Percentiles rank a stretch among this genome's conserved stretches.
Conservation (phyloP, 306 rosid species). For the Medicago arabica region DNA sequence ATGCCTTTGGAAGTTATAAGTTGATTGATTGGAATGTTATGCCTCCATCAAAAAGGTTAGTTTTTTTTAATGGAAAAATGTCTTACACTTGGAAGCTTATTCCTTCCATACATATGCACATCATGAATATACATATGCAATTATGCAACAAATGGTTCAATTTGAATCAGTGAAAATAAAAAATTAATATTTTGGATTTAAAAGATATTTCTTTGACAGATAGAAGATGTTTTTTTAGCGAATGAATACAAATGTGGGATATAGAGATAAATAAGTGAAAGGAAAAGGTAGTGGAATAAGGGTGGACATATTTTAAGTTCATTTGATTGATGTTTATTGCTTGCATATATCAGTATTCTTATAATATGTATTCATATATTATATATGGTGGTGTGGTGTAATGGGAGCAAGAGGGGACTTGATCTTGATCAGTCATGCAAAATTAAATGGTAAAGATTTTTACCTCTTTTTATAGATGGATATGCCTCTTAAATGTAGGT, state of each 20-base stretch:
- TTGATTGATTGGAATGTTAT: constrained; percentile 73
- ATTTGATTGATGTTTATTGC: not conserved
- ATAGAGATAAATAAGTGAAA: constrained; percentile 1
- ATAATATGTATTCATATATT: constrained; percentile 2
- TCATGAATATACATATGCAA: constrained; percentile 10
- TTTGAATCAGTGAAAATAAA: constrained; percentile 9
- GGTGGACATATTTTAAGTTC: not conserved
- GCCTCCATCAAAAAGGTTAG: constrained; percentile 60
- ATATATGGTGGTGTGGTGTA: too few relatives aligned
- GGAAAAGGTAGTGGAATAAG: constrained; percentile 3
- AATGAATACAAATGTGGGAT: not conserved
- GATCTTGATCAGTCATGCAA: not conserved
- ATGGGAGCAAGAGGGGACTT: not conserved
- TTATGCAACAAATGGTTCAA: not conserved
- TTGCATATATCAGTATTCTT: not conserved
- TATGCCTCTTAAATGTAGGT: not conserved
- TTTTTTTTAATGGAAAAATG: constrained; percentile 12
- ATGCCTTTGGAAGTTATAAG: constrained; percentile 69
- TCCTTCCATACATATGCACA: not conserved
- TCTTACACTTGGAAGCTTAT: constrained; percentile 11
- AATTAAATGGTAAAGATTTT: not conserved
- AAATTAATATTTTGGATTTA: constrained; percentile 15
- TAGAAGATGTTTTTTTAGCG: not conserved
- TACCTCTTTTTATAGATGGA: not conserved
- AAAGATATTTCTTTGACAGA: not conserved